Conservation (phyloP, 2,329 filamentous ascomycete genomes). For the Daldinia eschscholtzii region DNA sequence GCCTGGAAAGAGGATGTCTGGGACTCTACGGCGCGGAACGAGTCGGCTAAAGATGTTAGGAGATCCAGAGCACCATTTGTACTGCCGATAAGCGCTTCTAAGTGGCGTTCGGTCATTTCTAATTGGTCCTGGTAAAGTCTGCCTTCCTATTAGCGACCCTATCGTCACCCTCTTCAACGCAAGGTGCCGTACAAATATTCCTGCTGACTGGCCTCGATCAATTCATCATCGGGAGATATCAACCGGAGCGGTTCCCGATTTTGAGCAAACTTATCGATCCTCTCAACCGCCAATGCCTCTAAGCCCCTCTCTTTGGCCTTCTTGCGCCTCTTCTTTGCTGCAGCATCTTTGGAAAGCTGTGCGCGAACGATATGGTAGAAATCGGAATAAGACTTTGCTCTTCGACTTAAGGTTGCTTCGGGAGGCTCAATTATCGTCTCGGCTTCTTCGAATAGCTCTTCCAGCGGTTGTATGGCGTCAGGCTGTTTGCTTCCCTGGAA, state of each 20-base stretch:
- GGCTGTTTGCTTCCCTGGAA: slow-evolving; percentile 66
- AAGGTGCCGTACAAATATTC: slow-evolving; percentile 77
- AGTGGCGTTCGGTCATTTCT: slow-evolving; percentile 81
- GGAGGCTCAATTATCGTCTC: slow-evolving; percentile 71
- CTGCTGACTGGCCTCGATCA: slow-evolving; percentile 86
- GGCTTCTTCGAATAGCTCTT: slow-evolving; percentile 69
- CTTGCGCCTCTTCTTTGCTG: slow-evolving; percentile 56
- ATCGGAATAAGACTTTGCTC: slow-evolving; percentile 83
- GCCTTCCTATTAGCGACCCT: slow-evolving; percentile 48
- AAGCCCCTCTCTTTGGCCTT: slow-evolving; percentile 60
- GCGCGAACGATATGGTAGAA: slow-evolving; percentile 75
- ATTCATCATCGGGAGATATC: slow-evolving; percentile 73
- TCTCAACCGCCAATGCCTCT: slow-evolving; percentile 63
- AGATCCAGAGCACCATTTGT: slow-evolving; percentile 81
- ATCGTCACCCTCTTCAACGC: slow-evolving; percentile 6
- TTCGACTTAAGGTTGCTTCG: slow-evolving; percentile 71
- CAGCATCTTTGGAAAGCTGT: slow-evolving; percentile 66
- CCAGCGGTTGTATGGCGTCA: slow-evolving; percentile 67
- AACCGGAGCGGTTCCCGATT: slow-evolving; percentile 52
- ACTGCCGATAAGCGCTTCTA: slow-evolving; percentile 82
- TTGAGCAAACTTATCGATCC: slow-evolving; percentile 45
- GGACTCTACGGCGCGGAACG: slow-evolving; percentile 87
- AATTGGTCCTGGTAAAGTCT: slow-evolving; percentile 86
- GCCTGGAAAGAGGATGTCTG: slow-evolving; percentile 95
- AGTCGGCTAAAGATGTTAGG: slow-evolving; percentile 82